A percentile compares a stretch with the other conserved stretches of the same genome.
Evolutionary conservation across 139 green algal genomes (phyloP).

Genomic region (Nannochloris sp.): DNA sequence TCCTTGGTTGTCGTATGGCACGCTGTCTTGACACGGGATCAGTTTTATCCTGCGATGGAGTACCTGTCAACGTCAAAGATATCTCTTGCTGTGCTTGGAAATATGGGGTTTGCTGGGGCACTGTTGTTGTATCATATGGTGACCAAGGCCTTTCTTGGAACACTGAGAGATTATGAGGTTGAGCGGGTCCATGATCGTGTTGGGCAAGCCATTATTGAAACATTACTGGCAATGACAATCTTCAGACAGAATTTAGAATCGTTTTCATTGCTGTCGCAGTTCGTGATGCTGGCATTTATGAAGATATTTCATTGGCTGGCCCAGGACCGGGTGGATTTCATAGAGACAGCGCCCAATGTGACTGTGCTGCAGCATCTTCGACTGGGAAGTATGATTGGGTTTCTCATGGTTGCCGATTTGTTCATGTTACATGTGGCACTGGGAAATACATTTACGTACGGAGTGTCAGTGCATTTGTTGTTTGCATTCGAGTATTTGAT

Average conservation of each 20-base stretch:
- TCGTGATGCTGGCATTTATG: constrained; percentile 84
- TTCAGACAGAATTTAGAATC: constrained; percentile 85
- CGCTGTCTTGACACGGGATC: constrained; percentile 79
- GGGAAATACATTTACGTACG: constrained; percentile 43
- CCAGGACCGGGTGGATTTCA: constrained; percentile 76
- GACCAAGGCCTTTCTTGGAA: constrained; percentile 85
- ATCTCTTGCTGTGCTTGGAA: constrained; percentile 28
- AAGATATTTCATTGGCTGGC: constrained; percentile 94
- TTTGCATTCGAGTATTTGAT: constrained; percentile 98
- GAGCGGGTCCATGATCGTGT: constrained; percentile 86
- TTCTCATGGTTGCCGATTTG: constrained; percentile 74
- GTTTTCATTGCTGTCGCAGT: constrained; percentile 78
- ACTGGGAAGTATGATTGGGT: constrained; percentile 64
- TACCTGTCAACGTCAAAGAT: constrained; percentile 92
- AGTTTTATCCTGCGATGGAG: constrained; percentile 90
- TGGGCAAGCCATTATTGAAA: constrained; percentile 87
- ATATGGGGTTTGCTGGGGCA: constrained; percentile 75
- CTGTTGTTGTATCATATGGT: constrained; percentile 64
- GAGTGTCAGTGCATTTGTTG: constrained; percentile 82
- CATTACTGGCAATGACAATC: constrained; percentile 94
- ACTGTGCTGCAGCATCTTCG: constrained; percentile 62
- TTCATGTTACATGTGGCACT: constrained; percentile 77
- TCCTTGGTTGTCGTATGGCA: constrained; percentile 71
- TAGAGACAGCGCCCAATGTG: constrained; percentile 84
- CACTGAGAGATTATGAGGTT: constrained; percentile 82